Conservation (phyloP, 352 stramenopile species). For the Pythium biforme region DNA sequence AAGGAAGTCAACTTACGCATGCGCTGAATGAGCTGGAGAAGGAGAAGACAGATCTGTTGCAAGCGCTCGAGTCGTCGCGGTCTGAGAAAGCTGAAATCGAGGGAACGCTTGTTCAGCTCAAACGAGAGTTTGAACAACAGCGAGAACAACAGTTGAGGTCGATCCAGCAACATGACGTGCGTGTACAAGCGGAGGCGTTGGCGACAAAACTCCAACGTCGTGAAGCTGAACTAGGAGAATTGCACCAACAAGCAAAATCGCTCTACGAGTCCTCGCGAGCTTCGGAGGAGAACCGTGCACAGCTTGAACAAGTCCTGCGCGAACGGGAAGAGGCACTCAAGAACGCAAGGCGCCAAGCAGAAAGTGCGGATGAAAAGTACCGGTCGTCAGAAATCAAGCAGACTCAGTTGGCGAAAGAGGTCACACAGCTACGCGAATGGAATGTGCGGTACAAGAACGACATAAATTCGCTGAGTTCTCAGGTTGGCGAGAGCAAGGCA, state of each 20-base stretch:
- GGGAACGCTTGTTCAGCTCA: slow-evolving; percentile 1
- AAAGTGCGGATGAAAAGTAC: slow-evolving; percentile 11
- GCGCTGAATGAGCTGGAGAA: slow-evolving; percentile 18
- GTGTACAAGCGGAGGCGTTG: slow-evolving; percentile 6
- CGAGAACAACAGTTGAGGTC: slow-evolving; percentile 5
- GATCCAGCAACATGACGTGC: slow-evolving; percentile 4
- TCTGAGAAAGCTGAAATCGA: slow-evolving; percentile 16
- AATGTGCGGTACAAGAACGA: slow-evolving; percentile 24
- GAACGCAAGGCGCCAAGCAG: slow-evolving; percentile 3
- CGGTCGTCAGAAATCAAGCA: slow-evolving; percentile 9
- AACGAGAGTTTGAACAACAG: slow-evolving; percentile 7
- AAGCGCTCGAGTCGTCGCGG: neutral
- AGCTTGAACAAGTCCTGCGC: slow-evolving; percentile 5
- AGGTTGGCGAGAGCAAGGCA: neutral
- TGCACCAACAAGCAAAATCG: slow-evolving; percentile 16
- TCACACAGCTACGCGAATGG: slow-evolving; percentile 13
- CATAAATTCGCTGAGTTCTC: neutral
- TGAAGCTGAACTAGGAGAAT: slow-evolving; percentile 15
- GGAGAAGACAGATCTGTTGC: slow-evolving; percentile 18
- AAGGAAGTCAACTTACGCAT: slow-evolving; percentile 17
- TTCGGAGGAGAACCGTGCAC: slow-evolving; percentile 12
- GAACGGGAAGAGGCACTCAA: slow-evolving; percentile 14
- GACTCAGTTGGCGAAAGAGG: slow-evolving; percentile 7
- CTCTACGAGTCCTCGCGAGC: slow-evolving; percentile 17
- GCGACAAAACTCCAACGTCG: slow-evolving; percentile 10